Conservation (phyloP, 495 filamentous ascomycete species). For the Penicillium nucicola region DNA sequence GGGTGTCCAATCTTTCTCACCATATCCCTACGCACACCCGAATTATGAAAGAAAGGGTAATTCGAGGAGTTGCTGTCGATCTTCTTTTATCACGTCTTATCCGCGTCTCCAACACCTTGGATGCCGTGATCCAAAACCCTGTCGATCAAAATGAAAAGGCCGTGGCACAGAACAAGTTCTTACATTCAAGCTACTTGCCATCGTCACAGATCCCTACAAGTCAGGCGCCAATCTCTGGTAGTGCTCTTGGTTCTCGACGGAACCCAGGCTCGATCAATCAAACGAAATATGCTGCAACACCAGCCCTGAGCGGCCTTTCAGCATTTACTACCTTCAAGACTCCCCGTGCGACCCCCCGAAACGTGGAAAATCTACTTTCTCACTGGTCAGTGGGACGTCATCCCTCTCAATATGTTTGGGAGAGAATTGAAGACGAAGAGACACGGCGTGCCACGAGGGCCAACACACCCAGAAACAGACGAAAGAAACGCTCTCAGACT, state of each 20-base stretch:
- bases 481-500: constrained; percentile 22
- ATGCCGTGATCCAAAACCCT: not conserved
- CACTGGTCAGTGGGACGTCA: constrained; percentile 42
- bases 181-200: constrained; percentile 1
- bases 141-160: not conserved
- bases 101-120: constrained; percentile 9
- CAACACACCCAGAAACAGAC: constrained; percentile 20
- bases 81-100: constrained; percentile 34
- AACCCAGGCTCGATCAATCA: not conserved
- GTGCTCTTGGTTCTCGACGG: not conserved
- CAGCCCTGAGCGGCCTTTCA: constrained; percentile 26
- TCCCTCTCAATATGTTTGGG: constrained; percentile 40
- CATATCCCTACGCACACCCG: constrained; percentile 35
- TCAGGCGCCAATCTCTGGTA: constrained; percentile 5
- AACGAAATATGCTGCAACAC: constrained; percentile 1
- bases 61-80: constrained; percentile 39
- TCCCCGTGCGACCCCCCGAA: constrained; percentile 21
- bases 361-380: constrained; percentile 32
- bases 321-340: constrained; percentile 28
- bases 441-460: constrained; percentile 13
- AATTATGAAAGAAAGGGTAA: constrained; percentile 38
- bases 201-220: constrained; percentile 14
- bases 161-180: not conserved
- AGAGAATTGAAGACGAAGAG: constrained; percentile 26
- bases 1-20: constrained; percentile 34